Base-by-base conservation (phyloP, 495 filamentous ascomycete genomes). In the Aspergillus baeticus region DNA sequence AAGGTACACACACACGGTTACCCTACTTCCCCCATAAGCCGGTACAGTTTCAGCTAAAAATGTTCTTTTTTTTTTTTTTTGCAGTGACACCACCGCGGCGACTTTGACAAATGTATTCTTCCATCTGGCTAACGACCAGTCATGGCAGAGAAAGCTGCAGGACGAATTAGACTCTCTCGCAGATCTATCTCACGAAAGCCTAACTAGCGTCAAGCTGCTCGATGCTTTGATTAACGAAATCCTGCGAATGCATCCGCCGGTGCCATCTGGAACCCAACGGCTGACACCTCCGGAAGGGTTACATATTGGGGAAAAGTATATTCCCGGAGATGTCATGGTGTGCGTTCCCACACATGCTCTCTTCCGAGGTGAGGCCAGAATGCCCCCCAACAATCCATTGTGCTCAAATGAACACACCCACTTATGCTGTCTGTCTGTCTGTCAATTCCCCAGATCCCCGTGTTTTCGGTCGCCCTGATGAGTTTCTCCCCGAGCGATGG, bases 401-500 rank as follows among this genome's bases (percentile, higher is more conserved):
- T n/a, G n/a, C n/a, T n/a, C 15, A 37, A 13, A 7, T 37, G 35
- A 4, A 54, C 13, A 6, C 35, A 20, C 17, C 13, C 8, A 8
- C 1, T 17, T 43, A 21, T 17, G 15, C 38, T 22, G 6, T 33
- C 31, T 47, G 18, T 34, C 20, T 14, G 20, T 18, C 5, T 37
- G n/a, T 10, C 1, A 8, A 10, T 13, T 10, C 36, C 5, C 18
- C 36, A 65, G 66, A 70, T 44, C 56, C 61, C 23, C 54, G 63
- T 6, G 29, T 52, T 7, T 80, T 76, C 49, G 62, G 37, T 10
- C 45, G 63, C 4, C 69, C 75, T 0, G 49, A 67, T 6, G 68
- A 73, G 29, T 80, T 79, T 42, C 55, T 72, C 18, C 73, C 76
- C 0, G 74, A 80, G 54, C 64, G 76, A 7, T 81, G 74, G 72